Conservation (phyloP, 768 basidiomycete genomes). For the Polyporus arcularius region DNA sequence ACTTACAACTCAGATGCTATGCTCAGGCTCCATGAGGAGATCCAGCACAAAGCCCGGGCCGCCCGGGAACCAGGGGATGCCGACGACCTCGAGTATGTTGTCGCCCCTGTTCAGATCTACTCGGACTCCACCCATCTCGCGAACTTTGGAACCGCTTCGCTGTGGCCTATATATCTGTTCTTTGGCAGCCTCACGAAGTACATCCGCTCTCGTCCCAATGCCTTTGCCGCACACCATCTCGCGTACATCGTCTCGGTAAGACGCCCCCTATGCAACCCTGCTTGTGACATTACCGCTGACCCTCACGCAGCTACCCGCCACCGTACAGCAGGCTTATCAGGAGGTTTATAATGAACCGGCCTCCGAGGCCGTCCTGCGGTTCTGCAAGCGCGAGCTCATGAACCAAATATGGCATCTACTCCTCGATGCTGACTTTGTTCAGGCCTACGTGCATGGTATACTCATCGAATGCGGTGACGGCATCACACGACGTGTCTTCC, state of each 20-base stretch:
- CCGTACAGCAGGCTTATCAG: slow-evolving; percentile 31
- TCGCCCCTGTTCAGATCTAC: slow-evolving; percentile 24
- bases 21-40: slow-evolving; percentile 16
- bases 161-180: slow-evolving; percentile 44
- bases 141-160: slow-evolving; percentile 26
- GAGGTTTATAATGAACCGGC: slow-evolving; percentile 15
- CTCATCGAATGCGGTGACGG: slow-evolving; percentile 31
- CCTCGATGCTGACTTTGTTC: slow-evolving; percentile 24
- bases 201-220: slow-evolving; percentile 28
- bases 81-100: background rate
- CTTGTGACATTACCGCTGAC: background rate
- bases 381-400: slow-evolving; percentile 35
- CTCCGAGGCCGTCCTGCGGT: slow-evolving; percentile 26
- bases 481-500: slow-evolving; percentile 24
- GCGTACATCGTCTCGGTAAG: slow-evolving; percentile 46
- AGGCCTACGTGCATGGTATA: slow-evolving; percentile 31
- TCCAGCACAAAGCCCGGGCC: too few species aligned
- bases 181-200: slow-evolving; percentile 48
- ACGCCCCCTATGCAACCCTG: background rate
- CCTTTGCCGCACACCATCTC: slow-evolving; percentile 39
- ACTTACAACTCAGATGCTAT: slow-evolving; percentile 13
- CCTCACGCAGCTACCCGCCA: slow-evolving; percentile 30
- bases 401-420: slow-evolving; percentile 31
- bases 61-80: slow-evolving; percentile 1
- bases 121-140: slow-evolving; percentile 32